These are phyloP conservation scores for Phellinidium pouzarii DNA, from an alignment of 1,284 basidiomycete genomes.

Conservation along the genomic window DNA sequence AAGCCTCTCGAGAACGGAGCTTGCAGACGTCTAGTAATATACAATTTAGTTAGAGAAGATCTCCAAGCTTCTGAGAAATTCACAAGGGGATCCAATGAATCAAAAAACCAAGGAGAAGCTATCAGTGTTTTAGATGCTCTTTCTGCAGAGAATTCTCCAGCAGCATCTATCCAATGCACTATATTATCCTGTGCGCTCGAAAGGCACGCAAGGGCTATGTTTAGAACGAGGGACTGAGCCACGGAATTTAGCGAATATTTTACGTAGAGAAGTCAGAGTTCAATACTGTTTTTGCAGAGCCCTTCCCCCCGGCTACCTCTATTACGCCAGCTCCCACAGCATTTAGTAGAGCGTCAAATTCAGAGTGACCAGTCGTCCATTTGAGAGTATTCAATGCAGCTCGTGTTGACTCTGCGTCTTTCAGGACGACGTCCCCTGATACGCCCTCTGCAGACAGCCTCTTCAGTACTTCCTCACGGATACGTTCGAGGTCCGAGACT, in stretches of 20 bases:
- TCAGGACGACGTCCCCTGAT: slow-evolving; percentile 36
- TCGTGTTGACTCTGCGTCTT: slow-evolving; percentile 24
- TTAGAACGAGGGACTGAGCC: slow-evolving; percentile 50
- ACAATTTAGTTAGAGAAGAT: neutral
- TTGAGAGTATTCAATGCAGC: neutral
- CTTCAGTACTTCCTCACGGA: slow-evolving; percentile 34
- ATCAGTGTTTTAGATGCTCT: slow-evolving; percentile 29
- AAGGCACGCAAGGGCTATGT: slow-evolving; percentile 50
- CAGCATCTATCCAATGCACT: slow-evolving; percentile 65
- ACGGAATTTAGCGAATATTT: neutral
- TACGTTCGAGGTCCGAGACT: slow-evolving; percentile 40
- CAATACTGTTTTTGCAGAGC: slow-evolving; percentile 57
- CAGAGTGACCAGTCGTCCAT: slow-evolving; percentile 32
- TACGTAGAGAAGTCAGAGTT: slow-evolving; percentile 6
- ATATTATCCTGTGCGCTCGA: slow-evolving; percentile 29
- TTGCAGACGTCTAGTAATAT: slow-evolving; percentile 21
- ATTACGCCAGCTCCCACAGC: slow-evolving; percentile 41
- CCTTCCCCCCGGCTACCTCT: slow-evolving; percentile 57
- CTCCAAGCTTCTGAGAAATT: neutral
- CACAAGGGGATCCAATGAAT: slow-evolving; percentile 25
- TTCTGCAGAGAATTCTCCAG: slow-evolving; percentile 55
- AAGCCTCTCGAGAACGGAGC: slow-evolving; percentile 33
- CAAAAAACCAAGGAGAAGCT: slow-evolving; percentile 25
- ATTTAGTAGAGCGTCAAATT: slow-evolving; percentile 45
- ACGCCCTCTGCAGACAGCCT: slow-evolving; percentile 36